These are phyloP conservation scores for Parachaetomium inaequale DNA, from an alignment of 495 filamentous ascomycete genomes.

Conservation along the genomic window DNA sequence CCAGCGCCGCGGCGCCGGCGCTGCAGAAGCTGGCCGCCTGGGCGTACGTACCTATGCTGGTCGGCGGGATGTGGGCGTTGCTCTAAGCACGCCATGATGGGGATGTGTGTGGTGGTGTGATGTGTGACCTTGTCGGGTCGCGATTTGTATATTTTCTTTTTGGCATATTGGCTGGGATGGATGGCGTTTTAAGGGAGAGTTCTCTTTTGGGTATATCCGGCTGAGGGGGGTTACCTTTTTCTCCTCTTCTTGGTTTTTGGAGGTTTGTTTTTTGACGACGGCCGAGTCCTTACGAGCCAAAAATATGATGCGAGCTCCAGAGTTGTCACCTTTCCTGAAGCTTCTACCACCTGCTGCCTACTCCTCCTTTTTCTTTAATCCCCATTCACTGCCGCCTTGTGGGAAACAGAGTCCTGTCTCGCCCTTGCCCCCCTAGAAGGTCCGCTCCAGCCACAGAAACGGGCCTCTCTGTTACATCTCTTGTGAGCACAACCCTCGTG, in stretches of 20 bases:
- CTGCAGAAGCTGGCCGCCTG: constrained; percentile 23
- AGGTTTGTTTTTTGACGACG: background rate
- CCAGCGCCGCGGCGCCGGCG: constrained; percentile 20
- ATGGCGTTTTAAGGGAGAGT: constrained; percentile 20
- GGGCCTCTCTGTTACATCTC: no score
- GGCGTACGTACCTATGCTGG: constrained; percentile 38
- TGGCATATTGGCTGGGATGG: constrained; percentile 10
- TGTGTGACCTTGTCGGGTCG: background rate
- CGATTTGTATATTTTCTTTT: constrained; percentile 16
- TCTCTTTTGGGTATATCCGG: constrained; percentile 12
- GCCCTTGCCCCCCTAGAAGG: no score
- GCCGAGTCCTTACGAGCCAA: no score
- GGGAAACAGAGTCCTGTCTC: no score
- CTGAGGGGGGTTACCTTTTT: background rate
- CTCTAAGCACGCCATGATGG: constrained; percentile 21
- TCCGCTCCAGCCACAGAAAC: no score
- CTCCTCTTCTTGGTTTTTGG: constrained; percentile 7
- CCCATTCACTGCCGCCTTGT: no score
- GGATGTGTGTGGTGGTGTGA: background rate
- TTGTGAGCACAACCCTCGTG: no score
- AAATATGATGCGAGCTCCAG: no score
- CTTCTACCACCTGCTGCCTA: no score
- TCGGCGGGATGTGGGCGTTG: constrained; percentile 36
- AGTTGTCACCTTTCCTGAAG: no score
- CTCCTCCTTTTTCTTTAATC: no score